These are phyloP conservation scores for Tirmania nivea DNA, from an alignment of 495 filamentous ascomycete species.

Conservation along the genomic window DNA sequence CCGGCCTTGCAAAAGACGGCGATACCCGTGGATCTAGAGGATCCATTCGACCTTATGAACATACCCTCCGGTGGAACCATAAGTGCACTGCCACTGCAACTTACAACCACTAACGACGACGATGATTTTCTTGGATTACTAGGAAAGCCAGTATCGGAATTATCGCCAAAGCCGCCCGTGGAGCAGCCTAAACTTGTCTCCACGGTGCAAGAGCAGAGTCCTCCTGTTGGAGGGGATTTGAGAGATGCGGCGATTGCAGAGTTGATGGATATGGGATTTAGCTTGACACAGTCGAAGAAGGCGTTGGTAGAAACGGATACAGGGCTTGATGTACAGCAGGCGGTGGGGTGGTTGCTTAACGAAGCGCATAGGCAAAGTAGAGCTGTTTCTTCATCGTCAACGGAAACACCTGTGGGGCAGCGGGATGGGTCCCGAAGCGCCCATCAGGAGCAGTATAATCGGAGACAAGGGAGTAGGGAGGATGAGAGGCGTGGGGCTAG, in stretches of 20 bases:
- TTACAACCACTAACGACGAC: constrained; percentile 11
- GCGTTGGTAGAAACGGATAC: constrained; percentile 60
- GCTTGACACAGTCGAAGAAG: constrained; percentile 50
- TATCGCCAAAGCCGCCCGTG: constrained; percentile 24
- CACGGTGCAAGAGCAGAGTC: constrained; percentile 6
- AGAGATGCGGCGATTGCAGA: constrained; percentile 70
- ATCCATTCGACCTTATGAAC: constrained; percentile 70
- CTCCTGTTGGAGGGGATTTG: constrained; percentile 25
- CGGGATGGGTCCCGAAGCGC: constrained; percentile 23
- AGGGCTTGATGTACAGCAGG: constrained; percentile 64
- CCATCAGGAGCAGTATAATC: not conserved
- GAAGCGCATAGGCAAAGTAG: constrained; percentile 63
- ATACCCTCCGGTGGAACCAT: constrained; percentile 27
- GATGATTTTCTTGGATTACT: constrained; percentile 81
- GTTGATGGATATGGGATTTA: constrained; percentile 88
- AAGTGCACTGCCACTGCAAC: constrained; percentile 19
- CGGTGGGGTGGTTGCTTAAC: constrained; percentile 73
- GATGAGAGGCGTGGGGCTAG: constrained; percentile 13
- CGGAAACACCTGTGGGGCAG: constrained; percentile 9
- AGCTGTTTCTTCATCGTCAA: constrained; percentile 27
- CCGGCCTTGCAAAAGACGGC: not conserved
- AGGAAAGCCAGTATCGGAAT: constrained; percentile 65
- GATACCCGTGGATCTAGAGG: constrained; percentile 34
- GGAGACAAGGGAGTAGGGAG: constrained; percentile 10
- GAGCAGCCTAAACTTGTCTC: constrained; percentile 22